phyloP scores from a whole-genome alignment of 371 early-diverging fungal species.

The Choanephora cucurbitarum region DNA sequence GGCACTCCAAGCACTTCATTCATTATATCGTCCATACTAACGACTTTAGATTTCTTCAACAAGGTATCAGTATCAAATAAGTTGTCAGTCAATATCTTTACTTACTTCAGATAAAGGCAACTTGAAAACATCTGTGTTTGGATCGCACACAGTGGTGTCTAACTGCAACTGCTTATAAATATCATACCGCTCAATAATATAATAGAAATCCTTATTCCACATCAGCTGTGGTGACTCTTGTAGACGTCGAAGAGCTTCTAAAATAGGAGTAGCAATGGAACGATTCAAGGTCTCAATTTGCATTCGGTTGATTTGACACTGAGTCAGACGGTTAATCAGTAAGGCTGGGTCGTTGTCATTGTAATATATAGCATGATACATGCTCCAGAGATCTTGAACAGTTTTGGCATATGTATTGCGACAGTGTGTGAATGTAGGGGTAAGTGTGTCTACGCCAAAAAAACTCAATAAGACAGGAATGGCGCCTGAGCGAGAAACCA shows the following conservation, averaged over 20 bases:
- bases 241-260: slow-evolving; percentile 43
- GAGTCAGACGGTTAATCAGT: slow-evolving; percentile 38
- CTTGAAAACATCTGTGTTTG: slow-evolving; percentile 20
- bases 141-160: slow-evolving; percentile 9
- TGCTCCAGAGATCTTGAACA: slow-evolving; percentile 17
- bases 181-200: slow-evolving; percentile 62
- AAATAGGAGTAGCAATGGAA: slow-evolving; percentile 49
- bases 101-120: slow-evolving; percentile 15
- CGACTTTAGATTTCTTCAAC: background rate
- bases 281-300: slow-evolving; percentile 50
- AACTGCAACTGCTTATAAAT: slow-evolving; percentile 52
- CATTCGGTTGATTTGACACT: slow-evolving; percentile 22
- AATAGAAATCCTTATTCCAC: slow-evolving; percentile 49
- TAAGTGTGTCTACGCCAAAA: slow-evolving; percentile 20
- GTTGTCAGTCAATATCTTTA: too few species aligned
- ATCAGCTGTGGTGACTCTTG: slow-evolving; percentile 38
- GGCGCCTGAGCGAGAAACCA: slow-evolving; percentile 13
- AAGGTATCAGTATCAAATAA: too few species aligned
- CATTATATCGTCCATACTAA: slow-evolving; percentile 13
- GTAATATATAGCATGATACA: slow-evolving; percentile 26
- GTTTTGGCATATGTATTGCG: slow-evolving; percentile 18
- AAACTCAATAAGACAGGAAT: slow-evolving; percentile 21
- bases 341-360: slow-evolving; percentile 13
- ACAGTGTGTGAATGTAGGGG: slow-evolving; percentile 12
- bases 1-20: slow-evolving; percentile 2